Base-by-base conservation (phyloP, 164 flowering plant species). In the Platanus orientalis region DNA sequence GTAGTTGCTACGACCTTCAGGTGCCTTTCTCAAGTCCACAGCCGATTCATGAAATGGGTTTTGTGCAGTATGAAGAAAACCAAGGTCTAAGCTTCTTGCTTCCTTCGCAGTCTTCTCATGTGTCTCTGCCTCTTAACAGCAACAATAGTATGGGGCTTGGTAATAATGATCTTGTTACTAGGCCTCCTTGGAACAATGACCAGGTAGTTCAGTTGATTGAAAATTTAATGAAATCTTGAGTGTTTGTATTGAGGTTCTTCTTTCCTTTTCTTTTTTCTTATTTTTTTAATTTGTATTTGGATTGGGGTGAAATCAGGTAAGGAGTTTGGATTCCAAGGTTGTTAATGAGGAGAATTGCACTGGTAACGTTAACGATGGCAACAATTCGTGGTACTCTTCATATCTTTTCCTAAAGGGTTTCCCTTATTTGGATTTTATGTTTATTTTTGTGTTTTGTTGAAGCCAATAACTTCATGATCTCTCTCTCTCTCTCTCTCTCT, bases 1-100 rank as follows among this genome's bases (percentile, higher is more conserved):
- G 65, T 65, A 52, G 63, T 54, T 45, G 54, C 58, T 75, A 67
- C 52, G 79, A 73, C 50, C 69, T 65, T 10, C 75, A 62, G 24
- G 74, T 59, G 21, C 74, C 76, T 1, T 77, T 66, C 53, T 58
- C 80, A 0, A 48, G 72, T 20, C 63, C 75, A 42, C 80, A 64
- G n/a, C 44, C 66, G 2, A 70, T 79, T 60, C 79, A 70, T 12
- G 80, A 79, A 34, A 77, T 85, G 84, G 84, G 84, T 4, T 85
- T 85, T 71, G 75, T 71, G 1, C 87, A 80, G 28, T 78, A 80
- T 47, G 83, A 81, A 67, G 85, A 83, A 32, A 78, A 76, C 64
- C n/a, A 79, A 32, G 79, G 75, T 9, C 29, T 82, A 39, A 76
- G 81, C 66, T 82, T 83, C 77, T 62, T 83, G 60, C 63, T 71